Conservation (phyloP, 2,329 filamentous ascomycete species). For the Pestalotiopsis sp. region DNA sequence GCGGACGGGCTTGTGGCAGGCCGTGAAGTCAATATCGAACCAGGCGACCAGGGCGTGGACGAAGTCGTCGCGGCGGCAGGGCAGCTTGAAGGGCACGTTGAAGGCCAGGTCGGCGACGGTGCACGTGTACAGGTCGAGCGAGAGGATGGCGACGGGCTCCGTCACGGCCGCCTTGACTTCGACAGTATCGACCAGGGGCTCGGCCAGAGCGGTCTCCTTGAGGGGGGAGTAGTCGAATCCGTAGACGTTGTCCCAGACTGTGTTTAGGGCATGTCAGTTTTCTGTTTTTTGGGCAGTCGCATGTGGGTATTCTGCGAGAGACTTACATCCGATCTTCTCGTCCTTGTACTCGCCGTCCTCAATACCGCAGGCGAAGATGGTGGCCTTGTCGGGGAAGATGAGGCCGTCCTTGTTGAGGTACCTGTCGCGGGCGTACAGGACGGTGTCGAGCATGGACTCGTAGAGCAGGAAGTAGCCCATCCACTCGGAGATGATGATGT, state of each 20-base stretch:
- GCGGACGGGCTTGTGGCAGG: constrained; percentile 95
- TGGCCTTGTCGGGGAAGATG: constrained; percentile 99
- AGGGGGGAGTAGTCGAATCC: constrained; percentile 95
- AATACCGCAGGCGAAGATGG: constrained; percentile 94
- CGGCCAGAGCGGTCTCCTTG: constrained; percentile 88
- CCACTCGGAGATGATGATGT: constrained; percentile 99
- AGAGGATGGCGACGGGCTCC: constrained; percentile 81
- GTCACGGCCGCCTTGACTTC: constrained; percentile 97
- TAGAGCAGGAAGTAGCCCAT: constrained; percentile 99
- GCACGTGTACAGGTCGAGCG: constrained; percentile 91
- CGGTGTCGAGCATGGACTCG: constrained; percentile 98
- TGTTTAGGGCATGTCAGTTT: background rate
- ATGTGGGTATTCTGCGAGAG: background rate
- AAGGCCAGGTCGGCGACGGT: constrained; percentile 82
- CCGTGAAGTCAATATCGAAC: constrained; percentile 99
- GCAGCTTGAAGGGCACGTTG: constrained; percentile 73
- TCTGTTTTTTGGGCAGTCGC: background rate
- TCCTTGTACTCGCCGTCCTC: constrained; percentile 99
- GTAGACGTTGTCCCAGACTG: constrained; percentile 99
- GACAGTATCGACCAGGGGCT: constrained; percentile 96
- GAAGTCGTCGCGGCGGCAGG: constrained; percentile 84
- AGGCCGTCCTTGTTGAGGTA: constrained; percentile 85
- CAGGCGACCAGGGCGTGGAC: constrained; percentile 94
- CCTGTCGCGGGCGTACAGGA: constrained; percentile 91
- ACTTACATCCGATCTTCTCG: constrained; percentile 97